Conservation (phyloP, 352 stramenopile species). For the Phytopythium delawarense region DNA sequence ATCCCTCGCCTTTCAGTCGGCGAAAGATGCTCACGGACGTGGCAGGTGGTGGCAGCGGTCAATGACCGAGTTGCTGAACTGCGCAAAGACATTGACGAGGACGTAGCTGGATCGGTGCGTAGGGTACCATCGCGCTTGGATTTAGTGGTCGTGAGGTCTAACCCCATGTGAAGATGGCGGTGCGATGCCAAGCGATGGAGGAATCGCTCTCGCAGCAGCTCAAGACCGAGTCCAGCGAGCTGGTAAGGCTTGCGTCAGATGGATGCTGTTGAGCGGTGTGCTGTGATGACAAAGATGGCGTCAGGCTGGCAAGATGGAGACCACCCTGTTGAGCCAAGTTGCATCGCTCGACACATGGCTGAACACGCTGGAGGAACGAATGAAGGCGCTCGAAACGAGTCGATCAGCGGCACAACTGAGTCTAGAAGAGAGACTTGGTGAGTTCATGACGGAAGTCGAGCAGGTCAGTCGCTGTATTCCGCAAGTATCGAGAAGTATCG, state of each 20-base stretch:
- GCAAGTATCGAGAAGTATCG: neutral
- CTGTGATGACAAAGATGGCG: too few relatives aligned
- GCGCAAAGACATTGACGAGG: neutral
- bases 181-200: neutral
- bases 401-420: neutral
- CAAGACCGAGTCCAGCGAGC: slow-evolving; percentile 4
- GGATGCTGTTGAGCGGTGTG: too few relatives aligned
- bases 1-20: too few relatives aligned
- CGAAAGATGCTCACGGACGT: neutral
- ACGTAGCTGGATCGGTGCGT: neutral
- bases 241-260: neutral
- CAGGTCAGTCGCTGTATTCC: neutral
- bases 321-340: neutral
- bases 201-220: slow-evolving; percentile 9
- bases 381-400: slow-evolving; percentile 11
- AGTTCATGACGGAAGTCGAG: neutral
- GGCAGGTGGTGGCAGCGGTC: neutral
- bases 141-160: neutral
- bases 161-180: neutral
- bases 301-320: neutral
- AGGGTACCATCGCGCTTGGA: neutral
- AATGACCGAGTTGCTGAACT: neutral
- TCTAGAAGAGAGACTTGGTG: slow-evolving; percentile 12
- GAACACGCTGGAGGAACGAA: slow-evolving; percentile 3
- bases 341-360: neutral